Conservation (phyloP, 208 protist species). For the Porcisia hertigi region DNA sequence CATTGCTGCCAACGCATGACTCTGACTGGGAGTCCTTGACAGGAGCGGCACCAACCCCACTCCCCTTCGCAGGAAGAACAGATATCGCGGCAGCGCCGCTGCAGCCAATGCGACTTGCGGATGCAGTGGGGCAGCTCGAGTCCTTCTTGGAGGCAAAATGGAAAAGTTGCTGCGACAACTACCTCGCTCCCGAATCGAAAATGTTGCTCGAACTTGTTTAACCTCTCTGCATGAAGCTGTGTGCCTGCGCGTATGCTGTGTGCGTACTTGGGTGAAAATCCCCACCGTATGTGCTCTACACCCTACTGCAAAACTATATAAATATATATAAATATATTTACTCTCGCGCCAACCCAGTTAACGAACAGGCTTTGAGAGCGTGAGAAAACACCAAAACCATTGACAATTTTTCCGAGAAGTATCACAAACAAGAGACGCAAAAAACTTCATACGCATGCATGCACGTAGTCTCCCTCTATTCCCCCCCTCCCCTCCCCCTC, state of each 20-base stretch:
- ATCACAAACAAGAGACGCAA: no score
- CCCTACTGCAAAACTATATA: no score
- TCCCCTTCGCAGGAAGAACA: not conserved
- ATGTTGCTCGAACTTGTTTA: slow-evolving; percentile 31
- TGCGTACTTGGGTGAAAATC: not conserved
- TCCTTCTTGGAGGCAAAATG: slow-evolving; percentile 21
- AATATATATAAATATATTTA: not conserved
- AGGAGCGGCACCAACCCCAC: not conserved
- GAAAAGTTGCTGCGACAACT: slow-evolving; percentile 33
- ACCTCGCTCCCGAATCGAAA: slow-evolving; percentile 50
- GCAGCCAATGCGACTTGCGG: slow-evolving; percentile 18
- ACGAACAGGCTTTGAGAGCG: no score
- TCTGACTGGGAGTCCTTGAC: not conserved
- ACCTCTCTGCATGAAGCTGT: slow-evolving; percentile 1
- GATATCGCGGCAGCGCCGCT: not conserved
- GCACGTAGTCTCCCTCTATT: no score
- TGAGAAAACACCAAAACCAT: no score
- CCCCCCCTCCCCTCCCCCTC: no score
- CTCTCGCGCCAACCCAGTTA: not conserved
- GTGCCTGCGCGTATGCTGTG: not conserved
- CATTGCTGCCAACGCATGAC: slow-evolving; percentile 11
- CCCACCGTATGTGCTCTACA: no score
- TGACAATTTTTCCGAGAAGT: no score
- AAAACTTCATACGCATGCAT: no score
- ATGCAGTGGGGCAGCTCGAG: slow-evolving; percentile 30